Base-by-base conservation (phyloP, 2,329 filamentous ascomycete species). In the Claviceps lovelessii region DNA sequence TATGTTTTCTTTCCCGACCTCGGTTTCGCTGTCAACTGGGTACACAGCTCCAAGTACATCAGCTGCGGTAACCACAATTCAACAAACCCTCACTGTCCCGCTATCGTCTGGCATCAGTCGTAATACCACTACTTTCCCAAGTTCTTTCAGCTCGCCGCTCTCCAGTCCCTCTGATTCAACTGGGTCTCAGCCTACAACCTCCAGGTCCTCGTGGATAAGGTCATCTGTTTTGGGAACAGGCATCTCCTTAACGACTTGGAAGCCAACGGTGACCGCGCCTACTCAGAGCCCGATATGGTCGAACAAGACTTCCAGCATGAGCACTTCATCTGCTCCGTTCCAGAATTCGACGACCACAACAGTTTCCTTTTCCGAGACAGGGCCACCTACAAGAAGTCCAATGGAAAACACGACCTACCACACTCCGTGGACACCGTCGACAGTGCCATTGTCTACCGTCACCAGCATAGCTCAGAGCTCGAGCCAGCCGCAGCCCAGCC, bases 351-450 rank as follows among this genome's bases (percentile, higher is more conserved):
- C 53, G 29, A 53, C 46, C 17, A 45, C 29, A 10, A 23, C 23
- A 23, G 8, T 75, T 69, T 2, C 7, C n/a, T 13, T 19, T 9
- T 29, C 52, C 19, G 45, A 33, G 23, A 53, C 33, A 48, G 35
- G 44, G 8, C 17, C 31, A 6, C 31, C 45, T n/a, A 19, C 35
- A 44, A 48, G 13, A 8, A 10, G 33, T n/a, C 29, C 9, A 10
- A 41, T 5, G 13, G 46, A 37, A 17, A 53, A 53, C 28, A 53
- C 42, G 8, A 53, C 46, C 13, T 49, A 46, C 48, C 46, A 53
- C 23, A n/a, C 23, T 44, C 45, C 54, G 5, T 53, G 51, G 54
- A 42, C 41, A 33, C 39, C 37, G n/a, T 49, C 46, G 8, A 35
- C 33, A 15, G 7, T 13, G 10, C 17, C 41, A 49, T 39, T 49